A percentile compares a stretch with the other conserved stretches of the same genome.
Conservation (phyloP, 345 rosid species). For the Capsella bursapastoris region DNA sequence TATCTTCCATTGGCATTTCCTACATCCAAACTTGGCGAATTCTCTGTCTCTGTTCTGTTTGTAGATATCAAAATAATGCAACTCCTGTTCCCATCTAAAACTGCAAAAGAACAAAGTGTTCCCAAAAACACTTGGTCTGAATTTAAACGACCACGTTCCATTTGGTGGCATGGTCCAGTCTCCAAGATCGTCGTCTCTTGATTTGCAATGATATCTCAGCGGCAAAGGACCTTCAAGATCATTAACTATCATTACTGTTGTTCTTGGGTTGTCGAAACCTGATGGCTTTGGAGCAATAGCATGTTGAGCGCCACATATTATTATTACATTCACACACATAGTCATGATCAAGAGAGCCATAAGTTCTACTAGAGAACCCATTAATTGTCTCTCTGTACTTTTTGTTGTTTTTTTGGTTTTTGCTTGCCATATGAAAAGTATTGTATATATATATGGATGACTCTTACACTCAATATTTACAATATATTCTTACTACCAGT, state of each 20-base stretch:
- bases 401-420: background rate
- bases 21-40: background rate
- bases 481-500: background rate
- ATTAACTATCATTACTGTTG: slow-evolving; percentile 9
- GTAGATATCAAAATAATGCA: slow-evolving; percentile 10
- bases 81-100: slow-evolving; percentile 1
- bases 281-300: background rate
- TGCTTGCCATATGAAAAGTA: background rate
- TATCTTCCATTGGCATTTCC: slow-evolving; percentile 11
- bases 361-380: background rate
- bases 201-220: slow-evolving; percentile 1
- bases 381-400: background rate
- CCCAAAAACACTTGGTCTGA: slow-evolving; percentile 3
- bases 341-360: slow-evolving; percentile 1
- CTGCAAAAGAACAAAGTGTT: slow-evolving; percentile 4
- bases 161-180: background rate
- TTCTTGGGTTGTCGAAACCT: background rate
- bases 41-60: background rate
- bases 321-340: background rate
- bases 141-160: slow-evolving; percentile 19
- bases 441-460: background rate
- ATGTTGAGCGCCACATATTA: background rate
- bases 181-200: slow-evolving; percentile 1
- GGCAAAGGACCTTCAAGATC: background rate
- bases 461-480: background rate